phyloP scores from a whole-genome alignment of 805 yeast genomes.

The Isabelozyma gotoi region DNA sequence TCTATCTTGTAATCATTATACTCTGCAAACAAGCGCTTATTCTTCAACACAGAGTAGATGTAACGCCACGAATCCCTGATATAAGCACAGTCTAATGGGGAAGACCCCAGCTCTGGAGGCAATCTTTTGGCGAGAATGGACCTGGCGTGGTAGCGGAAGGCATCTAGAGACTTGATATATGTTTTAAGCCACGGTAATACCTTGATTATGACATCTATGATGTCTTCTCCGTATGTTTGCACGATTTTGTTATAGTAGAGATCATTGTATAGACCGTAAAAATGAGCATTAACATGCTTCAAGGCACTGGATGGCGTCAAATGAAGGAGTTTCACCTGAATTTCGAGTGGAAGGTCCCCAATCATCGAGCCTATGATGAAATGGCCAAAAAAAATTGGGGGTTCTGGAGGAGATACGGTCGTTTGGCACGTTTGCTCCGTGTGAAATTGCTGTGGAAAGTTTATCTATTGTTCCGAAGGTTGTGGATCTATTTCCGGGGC shows the following conservation, averaged over 20 bases:
- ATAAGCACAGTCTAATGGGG: conserved; percentile 25
- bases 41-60: conserved; percentile 49
- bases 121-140: conserved; percentile 21
- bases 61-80: conserved; percentile 57
- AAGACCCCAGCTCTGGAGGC: conserved; percentile 24
- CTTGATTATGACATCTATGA: conserved; percentile 26
- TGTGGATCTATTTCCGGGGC: no score
- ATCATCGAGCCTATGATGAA: conserved; percentile 7
- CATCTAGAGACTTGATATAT: conserved; percentile 40
- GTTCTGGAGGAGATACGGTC: no score
- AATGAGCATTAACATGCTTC: conserved; percentile 38
- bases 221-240: conserved; percentile 36
- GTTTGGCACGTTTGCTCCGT: no score
- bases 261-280: conserved; percentile 52
- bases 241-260: conserved; percentile 41
- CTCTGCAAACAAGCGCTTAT: conserved; percentile 54
- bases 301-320: conserved; percentile 32
- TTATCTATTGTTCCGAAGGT: no score
- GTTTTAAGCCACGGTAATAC: conserved; percentile 38
- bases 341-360: conserved; percentile 40
- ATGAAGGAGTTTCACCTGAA: conserved; percentile 36
- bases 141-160: conserved; percentile 27
- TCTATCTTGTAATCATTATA: conserved; percentile 43
- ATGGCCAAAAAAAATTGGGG: neutral
- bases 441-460: no score